Conservation (phyloP, 1,284 basidiomycete genomes). For the Moniliophthora roreri region DNA sequence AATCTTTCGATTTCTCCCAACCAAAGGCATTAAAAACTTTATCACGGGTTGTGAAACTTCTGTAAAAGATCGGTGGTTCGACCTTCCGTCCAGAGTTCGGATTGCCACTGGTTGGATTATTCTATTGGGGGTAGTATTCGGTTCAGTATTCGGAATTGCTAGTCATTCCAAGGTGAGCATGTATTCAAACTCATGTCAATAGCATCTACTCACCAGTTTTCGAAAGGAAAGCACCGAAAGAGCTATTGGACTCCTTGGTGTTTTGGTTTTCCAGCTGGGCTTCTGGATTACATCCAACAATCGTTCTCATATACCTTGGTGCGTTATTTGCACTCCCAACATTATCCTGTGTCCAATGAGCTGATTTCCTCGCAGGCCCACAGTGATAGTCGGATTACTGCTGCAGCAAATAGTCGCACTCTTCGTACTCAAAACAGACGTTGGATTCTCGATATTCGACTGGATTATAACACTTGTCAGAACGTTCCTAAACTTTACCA, state of each 20-base stretch:
- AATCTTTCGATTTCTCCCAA: no score
- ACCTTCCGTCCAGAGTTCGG: conserved; percentile 53
- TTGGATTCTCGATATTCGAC: conserved; percentile 79
- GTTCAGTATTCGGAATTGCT: conserved; percentile 79
- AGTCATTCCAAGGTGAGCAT: conserved; percentile 47
- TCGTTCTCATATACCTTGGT: conserved; percentile 70
- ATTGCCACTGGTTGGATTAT: conserved; percentile 70
- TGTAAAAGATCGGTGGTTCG: conserved; percentile 68
- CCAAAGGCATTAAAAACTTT: background rate
- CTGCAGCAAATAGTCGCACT: conserved; percentile 81
- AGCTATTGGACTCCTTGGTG: conserved; percentile 77
- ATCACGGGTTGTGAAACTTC: conserved; percentile 60
- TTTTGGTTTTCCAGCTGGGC: conserved; percentile 72
- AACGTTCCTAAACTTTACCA: conserved; percentile 66
- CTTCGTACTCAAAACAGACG: conserved; percentile 80
- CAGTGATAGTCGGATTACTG: conserved; percentile 80
- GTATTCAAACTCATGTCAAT: background rate
- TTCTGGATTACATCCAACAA: conserved; percentile 68
- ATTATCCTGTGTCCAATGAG: background rate
- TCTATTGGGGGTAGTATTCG: conserved; percentile 73
- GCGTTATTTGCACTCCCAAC: conserved; percentile 6
- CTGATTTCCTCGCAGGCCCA: conserved; percentile 50
- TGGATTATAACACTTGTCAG: conserved; percentile 77
- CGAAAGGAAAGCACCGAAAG: conserved; percentile 66
- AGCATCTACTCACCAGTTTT: conserved; percentile 2